A percentile compares a stretch with the other conserved stretches of the same genome.
These are phyloP conservation scores for Pyrenophora tritici-repentis DNA, from an alignment of 2,329 filamentous ascomycete species.

Conservation along the genomic window DNA sequence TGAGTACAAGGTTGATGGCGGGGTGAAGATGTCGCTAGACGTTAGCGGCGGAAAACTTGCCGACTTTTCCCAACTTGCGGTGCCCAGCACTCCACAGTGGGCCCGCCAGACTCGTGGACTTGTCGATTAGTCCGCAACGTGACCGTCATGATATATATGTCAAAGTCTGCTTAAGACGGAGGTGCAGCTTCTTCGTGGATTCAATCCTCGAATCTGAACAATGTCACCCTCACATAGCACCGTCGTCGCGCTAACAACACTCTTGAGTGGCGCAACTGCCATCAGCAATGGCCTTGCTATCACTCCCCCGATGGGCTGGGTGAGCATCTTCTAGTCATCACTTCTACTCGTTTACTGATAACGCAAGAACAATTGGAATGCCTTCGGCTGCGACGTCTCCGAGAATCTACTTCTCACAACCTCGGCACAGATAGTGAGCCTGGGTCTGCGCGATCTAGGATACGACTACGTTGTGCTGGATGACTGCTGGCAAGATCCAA, in stretches of 20 bases:
- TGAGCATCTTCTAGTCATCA: neutral
- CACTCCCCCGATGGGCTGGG: constrained; percentile 33
- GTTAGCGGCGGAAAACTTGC: constrained; percentile 29
- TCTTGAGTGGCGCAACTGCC: constrained; percentile 23
- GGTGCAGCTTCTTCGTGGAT: neutral
- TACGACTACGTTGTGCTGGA: constrained; percentile 62
- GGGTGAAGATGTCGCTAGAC: neutral
- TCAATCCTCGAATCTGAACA: neutral
- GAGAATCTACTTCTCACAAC: constrained; percentile 35
- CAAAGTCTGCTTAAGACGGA: constrained; percentile 7
- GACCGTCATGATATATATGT: neutral
- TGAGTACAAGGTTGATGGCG: neutral
- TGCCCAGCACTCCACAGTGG: constrained; percentile 1
- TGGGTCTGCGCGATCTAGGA: constrained; percentile 36
- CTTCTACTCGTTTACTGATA: neutral
- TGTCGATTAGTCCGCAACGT: neutral
- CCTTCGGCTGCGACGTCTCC: constrained; percentile 35
- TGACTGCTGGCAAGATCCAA: constrained; percentile 60
- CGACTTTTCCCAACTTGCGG: constrained; percentile 15
- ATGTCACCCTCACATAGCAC: constrained; percentile 19
- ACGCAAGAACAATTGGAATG: constrained; percentile 32
- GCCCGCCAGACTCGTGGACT: constrained; percentile 8
- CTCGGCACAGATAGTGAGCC: constrained; percentile 27
- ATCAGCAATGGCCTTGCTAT: constrained; percentile 32
- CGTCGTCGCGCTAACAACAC: constrained; percentile 14